phyloP scores from a whole-genome alignment of 1,284 basidiomycete species.

The Tilletia horrida region DNA sequence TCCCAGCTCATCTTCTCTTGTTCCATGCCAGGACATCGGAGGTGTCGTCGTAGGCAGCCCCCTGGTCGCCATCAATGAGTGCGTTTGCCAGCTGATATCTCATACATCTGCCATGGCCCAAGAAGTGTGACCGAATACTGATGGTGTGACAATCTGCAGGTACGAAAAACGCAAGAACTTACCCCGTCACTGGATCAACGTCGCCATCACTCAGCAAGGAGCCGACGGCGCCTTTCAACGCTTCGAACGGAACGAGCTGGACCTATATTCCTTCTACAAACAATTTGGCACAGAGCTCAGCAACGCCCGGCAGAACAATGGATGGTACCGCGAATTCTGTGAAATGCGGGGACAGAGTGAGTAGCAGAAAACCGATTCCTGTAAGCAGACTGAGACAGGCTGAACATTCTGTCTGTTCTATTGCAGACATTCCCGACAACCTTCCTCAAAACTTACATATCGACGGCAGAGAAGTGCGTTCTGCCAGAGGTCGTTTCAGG shows the following conservation, averaged over 20 bases:
- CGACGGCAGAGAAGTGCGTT: constrained; percentile 45
- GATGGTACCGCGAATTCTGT: constrained; percentile 44
- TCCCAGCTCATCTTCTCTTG: constrained; percentile 7
- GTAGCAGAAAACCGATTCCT: constrained; percentile 12
- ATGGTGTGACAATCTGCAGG: constrained; percentile 3
- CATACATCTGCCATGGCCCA: background rate
- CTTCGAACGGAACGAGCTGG: constrained; percentile 52
- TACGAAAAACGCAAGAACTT: constrained; percentile 45
- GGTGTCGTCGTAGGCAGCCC: constrained; percentile 55
- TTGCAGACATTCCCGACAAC: constrained; percentile 35
- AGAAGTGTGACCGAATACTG: background rate
- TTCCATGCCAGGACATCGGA: constrained; percentile 53
- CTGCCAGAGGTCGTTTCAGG: constrained; percentile 27
- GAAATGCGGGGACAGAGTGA: constrained; percentile 29
- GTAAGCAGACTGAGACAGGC: no score
- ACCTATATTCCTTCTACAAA: constrained; percentile 50
- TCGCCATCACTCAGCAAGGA: constrained; percentile 52
- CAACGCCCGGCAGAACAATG: constrained; percentile 39
- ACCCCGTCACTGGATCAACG: constrained; percentile 54
- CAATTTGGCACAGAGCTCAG: constrained; percentile 50
- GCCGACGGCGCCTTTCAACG: constrained; percentile 52
- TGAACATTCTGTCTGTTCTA: background rate
- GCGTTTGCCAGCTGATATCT: no score
- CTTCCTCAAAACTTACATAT: constrained; percentile 35
- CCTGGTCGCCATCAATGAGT: constrained; percentile 47